Evolutionary conservation across 106 monocot genomes (phyloP).

Genomic region (Acanthochlamys bracteata): DNA sequence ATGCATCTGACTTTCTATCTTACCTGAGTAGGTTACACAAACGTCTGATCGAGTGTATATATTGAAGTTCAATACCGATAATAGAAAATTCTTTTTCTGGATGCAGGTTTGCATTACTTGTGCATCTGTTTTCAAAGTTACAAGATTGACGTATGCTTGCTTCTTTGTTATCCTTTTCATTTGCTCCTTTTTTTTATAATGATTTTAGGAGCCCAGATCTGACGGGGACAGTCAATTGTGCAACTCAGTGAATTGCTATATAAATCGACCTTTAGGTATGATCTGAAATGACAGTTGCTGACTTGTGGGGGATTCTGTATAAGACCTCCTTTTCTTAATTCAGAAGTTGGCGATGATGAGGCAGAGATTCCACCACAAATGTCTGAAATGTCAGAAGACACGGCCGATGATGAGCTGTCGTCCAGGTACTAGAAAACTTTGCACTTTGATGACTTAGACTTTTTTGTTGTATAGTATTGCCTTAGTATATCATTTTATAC

Average conservation of each 20-base stretch:
- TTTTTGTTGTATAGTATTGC: too few relatives aligned
- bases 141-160: background rate
- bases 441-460: too few relatives aligned
- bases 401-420: conserved; percentile 71
- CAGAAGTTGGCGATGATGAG: conserved; percentile 54
- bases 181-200: conserved; percentile 8
- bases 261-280: conserved; percentile 80
- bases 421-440: conserved; percentile 77
- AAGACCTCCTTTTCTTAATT: too few relatives aligned
- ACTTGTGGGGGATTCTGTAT: too few relatives aligned
- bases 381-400: conserved; percentile 67
- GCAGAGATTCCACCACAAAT: conserved; percentile 58
- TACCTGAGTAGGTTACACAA: conserved; percentile 60
- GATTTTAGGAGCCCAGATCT: conserved; percentile 54
- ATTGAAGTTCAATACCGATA: conserved; percentile 82
- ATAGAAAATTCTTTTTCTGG: conserved; percentile 93
- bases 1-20: background rate
- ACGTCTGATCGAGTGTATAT: conserved; percentile 88
- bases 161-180: background rate
- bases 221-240: conserved; percentile 64
- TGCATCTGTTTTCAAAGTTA: background rate
- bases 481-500: background rate
- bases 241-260: conserved; percentile 50
- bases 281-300: too few relatives aligned
- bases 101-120: conserved; percentile 60